Evolutionary conservation across 2,329 filamentous ascomycete genomes (phyloP).

Genomic region (Colletotrichum euphorbiae): DNA sequence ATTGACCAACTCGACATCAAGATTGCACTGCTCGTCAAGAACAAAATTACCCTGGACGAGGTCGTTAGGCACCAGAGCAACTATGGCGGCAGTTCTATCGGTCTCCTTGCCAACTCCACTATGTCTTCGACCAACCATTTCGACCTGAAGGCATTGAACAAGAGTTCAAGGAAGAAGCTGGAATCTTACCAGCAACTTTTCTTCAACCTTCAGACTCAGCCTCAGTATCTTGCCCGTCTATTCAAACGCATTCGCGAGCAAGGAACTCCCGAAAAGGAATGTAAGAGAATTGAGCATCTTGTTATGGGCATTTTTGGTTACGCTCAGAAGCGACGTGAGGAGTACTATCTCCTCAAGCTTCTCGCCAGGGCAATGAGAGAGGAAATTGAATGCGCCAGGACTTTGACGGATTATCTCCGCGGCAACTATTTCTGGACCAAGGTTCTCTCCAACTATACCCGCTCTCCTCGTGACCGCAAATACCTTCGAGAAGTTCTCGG

Average conservation of each 20-base stretch:
- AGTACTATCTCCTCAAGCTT: constrained; percentile 95
- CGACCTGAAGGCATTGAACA: constrained; percentile 97
- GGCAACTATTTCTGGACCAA: constrained; percentile 95
- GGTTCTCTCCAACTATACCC: constrained; percentile 86
- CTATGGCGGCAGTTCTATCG: constrained; percentile 89
- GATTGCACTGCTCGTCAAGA: constrained; percentile 97
- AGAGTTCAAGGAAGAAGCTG: constrained; percentile 93
- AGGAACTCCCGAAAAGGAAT: constrained; percentile 89
- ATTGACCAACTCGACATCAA: constrained; percentile 99
- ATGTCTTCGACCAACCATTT: constrained; percentile 92
- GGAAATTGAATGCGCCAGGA: constrained; percentile 79
- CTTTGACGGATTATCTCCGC: constrained; percentile 85
- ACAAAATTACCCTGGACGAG: constrained; percentile 98
- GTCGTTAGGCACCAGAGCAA: constrained; percentile 97
- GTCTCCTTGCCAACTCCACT: constrained; percentile 86
- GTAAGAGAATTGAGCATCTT: constrained; percentile 89
- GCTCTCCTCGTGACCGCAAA: constrained; percentile 91
- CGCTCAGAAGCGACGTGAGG: constrained; percentile 94
- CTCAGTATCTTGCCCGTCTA: constrained; percentile 89
- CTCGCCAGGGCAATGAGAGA: constrained; percentile 85
- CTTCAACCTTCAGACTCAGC: constrained; percentile 96
- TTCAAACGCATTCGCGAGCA: constrained; percentile 87
- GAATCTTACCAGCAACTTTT: constrained; percentile 98
- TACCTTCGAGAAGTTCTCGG: constrained; percentile 90
- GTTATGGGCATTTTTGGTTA: constrained; percentile 98